These are phyloP conservation scores for Lachancea sp. DNA, from an alignment of 805 yeast genomes.

Conservation along the genomic window DNA sequence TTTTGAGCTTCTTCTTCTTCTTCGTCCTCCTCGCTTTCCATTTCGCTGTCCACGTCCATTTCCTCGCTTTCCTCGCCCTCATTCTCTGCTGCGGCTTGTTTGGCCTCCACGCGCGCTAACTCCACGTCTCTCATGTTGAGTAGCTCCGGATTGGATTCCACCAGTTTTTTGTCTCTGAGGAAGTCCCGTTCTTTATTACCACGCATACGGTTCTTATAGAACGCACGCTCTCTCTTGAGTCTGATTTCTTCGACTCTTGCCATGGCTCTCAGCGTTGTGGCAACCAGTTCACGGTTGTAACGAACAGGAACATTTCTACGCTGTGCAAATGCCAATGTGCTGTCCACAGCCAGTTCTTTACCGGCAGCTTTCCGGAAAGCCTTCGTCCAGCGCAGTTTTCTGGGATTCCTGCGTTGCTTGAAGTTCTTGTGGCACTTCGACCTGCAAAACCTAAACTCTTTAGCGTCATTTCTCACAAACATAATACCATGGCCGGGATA, in stretches of 20 bases:
- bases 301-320: slow-evolving; percentile 98
- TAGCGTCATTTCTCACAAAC: slow-evolving; percentile 97
- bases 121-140: slow-evolving; percentile 92
- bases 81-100: slow-evolving; percentile 47
- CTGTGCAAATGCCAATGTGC: slow-evolving; percentile 91
- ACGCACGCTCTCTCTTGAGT: slow-evolving; percentile 93
- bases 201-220: slow-evolving; percentile 99
- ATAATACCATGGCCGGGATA: slow-evolving; percentile 93
- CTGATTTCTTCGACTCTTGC: slow-evolving; percentile 92
- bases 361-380: slow-evolving; percentile 99
- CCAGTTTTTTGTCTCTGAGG: slow-evolving; percentile 80
- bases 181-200: slow-evolving; percentile 87
- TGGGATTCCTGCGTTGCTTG: slow-evolving; percentile 97
- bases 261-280: slow-evolving; percentile 93
- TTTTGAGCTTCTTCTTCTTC: slow-evolving; percentile 45
- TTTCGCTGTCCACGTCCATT: slow-evolving; percentile 42
- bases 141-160: slow-evolving; percentile 82
- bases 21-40: slow-evolving; percentile 43
- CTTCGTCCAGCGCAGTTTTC: slow-evolving; percentile 97
- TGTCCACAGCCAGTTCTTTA: slow-evolving; percentile 95
- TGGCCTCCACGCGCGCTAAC: slow-evolving; percentile 67
- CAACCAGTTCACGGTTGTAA: slow-evolving; percentile 92
- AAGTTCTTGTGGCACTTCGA: slow-evolving; percentile 96
- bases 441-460: slow-evolving; percentile 94
- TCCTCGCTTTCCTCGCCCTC: slow-evolving; percentile 38